phyloP scores from a whole-genome alignment of 2,329 filamentous ascomycete genomes.

The Ophiocordyceps camponoti-rufipedis region DNA sequence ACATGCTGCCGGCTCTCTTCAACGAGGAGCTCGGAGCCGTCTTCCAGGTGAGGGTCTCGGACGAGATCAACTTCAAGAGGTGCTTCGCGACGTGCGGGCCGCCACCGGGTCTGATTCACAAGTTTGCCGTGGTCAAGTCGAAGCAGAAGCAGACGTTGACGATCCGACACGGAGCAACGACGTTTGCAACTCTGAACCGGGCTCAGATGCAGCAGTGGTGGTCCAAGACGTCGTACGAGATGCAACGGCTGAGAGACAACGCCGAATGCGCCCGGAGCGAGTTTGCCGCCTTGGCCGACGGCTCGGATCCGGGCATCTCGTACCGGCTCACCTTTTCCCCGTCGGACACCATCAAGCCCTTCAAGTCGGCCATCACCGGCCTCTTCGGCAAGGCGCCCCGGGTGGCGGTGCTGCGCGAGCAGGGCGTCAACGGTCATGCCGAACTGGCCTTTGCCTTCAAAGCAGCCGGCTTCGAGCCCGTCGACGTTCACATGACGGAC shows the following conservation, averaged over 20 bases:
- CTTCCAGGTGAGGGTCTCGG: constrained; percentile 77
- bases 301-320: constrained; percentile 62
- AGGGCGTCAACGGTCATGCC: constrained; percentile 89
- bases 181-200: constrained; percentile 52
- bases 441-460: constrained; percentile 97
- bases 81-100: constrained; percentile 86
- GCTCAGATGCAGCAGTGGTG: constrained; percentile 69
- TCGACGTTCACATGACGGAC: constrained; percentile 96
- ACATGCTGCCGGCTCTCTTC: constrained; percentile 66
- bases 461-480: constrained; percentile 72
- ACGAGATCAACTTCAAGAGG: constrained; percentile 71
- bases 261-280: constrained; percentile 73
- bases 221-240: constrained; percentile 73
- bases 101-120: constrained; percentile 63
- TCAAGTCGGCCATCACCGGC: constrained; percentile 24
- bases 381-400: constrained; percentile 43
- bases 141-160: constrained; percentile 56
- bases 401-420: constrained; percentile 86
- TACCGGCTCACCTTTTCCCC: constrained; percentile 73
- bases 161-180: constrained; percentile 51
- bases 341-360: constrained; percentile 54
- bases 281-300: constrained; percentile 55
- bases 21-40: constrained; percentile 92
- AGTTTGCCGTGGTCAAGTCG: constrained; percentile 60
- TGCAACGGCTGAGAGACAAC: constrained; percentile 85